Percentiles rank a stretch among this genome's conserved stretches.
These are phyloP conservation scores for Polygonum maritimum DNA, from an alignment of 148 eudicot species.

Conservation along the genomic window DNA sequence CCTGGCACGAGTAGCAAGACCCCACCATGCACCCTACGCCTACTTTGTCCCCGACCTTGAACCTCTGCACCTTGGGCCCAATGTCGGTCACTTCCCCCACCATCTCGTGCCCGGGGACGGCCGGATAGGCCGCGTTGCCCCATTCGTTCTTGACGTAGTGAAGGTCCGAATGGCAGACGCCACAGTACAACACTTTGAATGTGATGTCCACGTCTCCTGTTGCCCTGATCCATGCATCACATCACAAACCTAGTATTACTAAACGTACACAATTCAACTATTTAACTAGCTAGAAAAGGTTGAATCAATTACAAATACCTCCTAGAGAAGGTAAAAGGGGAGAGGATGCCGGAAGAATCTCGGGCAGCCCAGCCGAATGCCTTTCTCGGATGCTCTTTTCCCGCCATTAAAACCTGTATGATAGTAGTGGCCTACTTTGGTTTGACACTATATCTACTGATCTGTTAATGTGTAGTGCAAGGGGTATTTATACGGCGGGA, in stretches of 20 bases:
- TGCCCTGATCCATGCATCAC: constrained; percentile 21
- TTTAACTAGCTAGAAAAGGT: neutral
- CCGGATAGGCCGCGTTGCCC: constrained; percentile 30
- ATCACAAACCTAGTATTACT: neutral
- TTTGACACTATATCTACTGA: no score
- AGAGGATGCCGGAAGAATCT: neutral
- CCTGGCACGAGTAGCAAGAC: constrained; percentile 15
- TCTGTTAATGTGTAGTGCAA: no score
- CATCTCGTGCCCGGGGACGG: constrained; percentile 27
- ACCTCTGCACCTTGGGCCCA: constrained; percentile 13
- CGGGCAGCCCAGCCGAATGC: constrained; percentile 1
- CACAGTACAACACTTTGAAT: constrained; percentile 34
- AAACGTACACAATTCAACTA: neutral
- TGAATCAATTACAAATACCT: no score
- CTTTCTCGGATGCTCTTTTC: neutral
- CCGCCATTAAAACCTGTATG: no score
- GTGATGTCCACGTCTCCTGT: constrained; percentile 33
- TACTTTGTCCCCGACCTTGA: constrained; percentile 20
- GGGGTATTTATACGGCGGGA: no score
- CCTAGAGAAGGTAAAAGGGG: neutral
- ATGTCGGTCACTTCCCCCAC: constrained; percentile 19
- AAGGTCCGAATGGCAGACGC: constrained; percentile 36
- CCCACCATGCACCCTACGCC: constrained; percentile 24
- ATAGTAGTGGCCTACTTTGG: no score
- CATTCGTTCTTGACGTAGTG: constrained; percentile 34